These are phyloP conservation scores for Termitomyces sp. DNA, from an alignment of 768 basidiomycete genomes.

Conservation along the genomic window DNA sequence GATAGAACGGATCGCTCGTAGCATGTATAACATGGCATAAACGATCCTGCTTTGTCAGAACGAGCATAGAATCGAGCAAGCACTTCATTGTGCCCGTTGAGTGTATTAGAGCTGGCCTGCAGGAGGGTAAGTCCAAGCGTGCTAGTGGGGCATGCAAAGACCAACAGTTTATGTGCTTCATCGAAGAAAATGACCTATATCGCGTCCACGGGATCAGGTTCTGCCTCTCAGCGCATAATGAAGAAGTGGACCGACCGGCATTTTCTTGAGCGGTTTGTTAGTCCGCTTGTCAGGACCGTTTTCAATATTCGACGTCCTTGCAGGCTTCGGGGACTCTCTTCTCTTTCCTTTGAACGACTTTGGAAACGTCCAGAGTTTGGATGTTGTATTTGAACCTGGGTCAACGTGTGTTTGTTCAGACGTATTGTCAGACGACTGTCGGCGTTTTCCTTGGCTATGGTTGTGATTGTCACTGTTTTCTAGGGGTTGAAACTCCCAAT, in stretches of 20 bases:
- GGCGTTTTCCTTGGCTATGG: slow-evolving; percentile 18
- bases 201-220: not conserved
- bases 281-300: slow-evolving; percentile 28
- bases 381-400: slow-evolving; percentile 18
- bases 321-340: slow-evolving; percentile 16
- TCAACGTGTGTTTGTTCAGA: slow-evolving; percentile 40
- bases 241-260: slow-evolving; percentile 14
- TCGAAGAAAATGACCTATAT: slow-evolving; percentile 66
- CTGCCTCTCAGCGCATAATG: not conserved
- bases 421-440: slow-evolving; percentile 23
- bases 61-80: slow-evolving; percentile 79
- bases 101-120: slow-evolving; percentile 67
- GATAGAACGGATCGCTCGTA: slow-evolving; percentile 81
- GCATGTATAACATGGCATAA: slow-evolving; percentile 79
- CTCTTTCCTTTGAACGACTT: slow-evolving; percentile 22
- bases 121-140: not conserved
- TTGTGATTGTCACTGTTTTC: slow-evolving; percentile 19
- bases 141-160: not conserved
- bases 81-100: slow-evolving; percentile 81
- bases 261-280: slow-evolving; percentile 45
- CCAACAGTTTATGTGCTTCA: slow-evolving; percentile 79
- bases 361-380: slow-evolving; percentile 27
- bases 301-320: slow-evolving; percentile 17
- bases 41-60: slow-evolving; percentile 84
- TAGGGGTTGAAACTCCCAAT: slow-evolving; percentile 60